These are phyloP conservation scores for Shiraia bambusicola DNA, from an alignment of 2,329 filamentous ascomycete genomes.

Conservation along the genomic window DNA sequence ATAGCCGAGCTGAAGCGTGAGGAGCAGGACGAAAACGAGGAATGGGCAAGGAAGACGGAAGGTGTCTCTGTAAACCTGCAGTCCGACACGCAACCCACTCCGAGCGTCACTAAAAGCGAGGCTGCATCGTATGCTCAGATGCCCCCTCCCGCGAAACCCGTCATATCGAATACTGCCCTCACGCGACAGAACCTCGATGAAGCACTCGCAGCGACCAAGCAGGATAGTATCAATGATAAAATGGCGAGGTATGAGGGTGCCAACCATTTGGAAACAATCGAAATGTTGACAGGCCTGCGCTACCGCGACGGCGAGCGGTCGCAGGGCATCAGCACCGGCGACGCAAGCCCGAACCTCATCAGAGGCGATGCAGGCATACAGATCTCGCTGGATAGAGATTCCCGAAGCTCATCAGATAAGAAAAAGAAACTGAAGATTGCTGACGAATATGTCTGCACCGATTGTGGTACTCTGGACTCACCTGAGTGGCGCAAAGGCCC, in stretches of 20 bases:
- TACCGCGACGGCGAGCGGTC: slow-evolving; percentile 89
- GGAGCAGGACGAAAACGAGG: slow-evolving; percentile 76
- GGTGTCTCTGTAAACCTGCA: slow-evolving; percentile 42
- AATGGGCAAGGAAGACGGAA: slow-evolving; percentile 62
- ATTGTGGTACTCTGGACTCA: slow-evolving; percentile 91
- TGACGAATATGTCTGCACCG: slow-evolving; percentile 91
- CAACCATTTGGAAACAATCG: slow-evolving; percentile 79
- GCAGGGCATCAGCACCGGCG: slow-evolving; percentile 82
- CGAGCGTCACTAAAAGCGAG: slow-evolving; percentile 38
- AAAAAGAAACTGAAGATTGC: slow-evolving; percentile 80
- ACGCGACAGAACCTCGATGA: slow-evolving; percentile 81
- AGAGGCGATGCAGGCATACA: slow-evolving; percentile 84
- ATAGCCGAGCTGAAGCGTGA: slow-evolving; percentile 84
- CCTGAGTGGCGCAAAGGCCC: slow-evolving; percentile 97
- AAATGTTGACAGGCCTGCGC: slow-evolving; percentile 85
- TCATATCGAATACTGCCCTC: slow-evolving; percentile 65
- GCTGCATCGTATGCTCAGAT: slow-evolving; percentile 55
- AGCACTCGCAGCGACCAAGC: slow-evolving; percentile 62
- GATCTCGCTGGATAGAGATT: slow-evolving; percentile 77
- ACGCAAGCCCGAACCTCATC: slow-evolving; percentile 76
- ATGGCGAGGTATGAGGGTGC: slow-evolving; percentile 77
- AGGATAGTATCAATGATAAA: slow-evolving; percentile 80
- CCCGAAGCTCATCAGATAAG: slow-evolving; percentile 68
- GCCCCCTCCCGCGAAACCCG: slow-evolving; percentile 66
- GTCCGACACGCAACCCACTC: slow-evolving; percentile 45